Conservation (phyloP, 148 eudicot species). For the Amaranthus palmeri region DNA sequence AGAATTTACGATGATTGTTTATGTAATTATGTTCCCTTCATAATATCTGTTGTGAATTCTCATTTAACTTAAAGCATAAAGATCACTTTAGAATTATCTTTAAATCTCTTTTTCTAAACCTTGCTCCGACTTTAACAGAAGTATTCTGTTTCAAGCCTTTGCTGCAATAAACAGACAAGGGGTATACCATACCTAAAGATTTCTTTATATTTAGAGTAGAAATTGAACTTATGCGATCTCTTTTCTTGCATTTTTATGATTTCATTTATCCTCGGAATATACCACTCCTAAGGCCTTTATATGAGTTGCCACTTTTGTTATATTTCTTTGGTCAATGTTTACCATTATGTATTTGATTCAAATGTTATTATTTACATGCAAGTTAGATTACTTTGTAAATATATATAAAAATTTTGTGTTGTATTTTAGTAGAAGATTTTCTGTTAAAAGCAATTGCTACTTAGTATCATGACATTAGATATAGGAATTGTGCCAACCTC, state of each 20-base stretch:
- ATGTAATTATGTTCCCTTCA: too few species aligned
- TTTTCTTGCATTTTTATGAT: background rate
- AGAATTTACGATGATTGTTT: too few species aligned
- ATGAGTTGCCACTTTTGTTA: background rate
- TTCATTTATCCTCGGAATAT: background rate
- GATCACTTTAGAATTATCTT: too few species aligned
- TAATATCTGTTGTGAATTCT: too few species aligned
- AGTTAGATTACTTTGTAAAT: background rate
- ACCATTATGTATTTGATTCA: background rate
- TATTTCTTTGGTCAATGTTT: background rate
- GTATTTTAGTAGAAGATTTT: background rate
- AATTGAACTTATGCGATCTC: background rate
- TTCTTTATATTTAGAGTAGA: too few species aligned
- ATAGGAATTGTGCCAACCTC: background rate
- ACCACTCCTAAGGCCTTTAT: background rate
- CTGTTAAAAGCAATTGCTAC: background rate
- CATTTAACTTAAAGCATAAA: too few species aligned
- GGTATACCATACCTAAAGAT: too few species aligned
- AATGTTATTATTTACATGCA: background rate
- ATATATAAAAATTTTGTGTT: background rate
- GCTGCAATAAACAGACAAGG: too few species aligned
- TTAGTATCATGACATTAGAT: background rate
- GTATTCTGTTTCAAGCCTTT: too few species aligned
- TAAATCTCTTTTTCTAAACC: too few species aligned
- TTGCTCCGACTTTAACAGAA: too few species aligned